Evolutionary conservation across 768 basidiomycete species (phyloP).

Genomic region (Serendipita vermifera): DNA sequence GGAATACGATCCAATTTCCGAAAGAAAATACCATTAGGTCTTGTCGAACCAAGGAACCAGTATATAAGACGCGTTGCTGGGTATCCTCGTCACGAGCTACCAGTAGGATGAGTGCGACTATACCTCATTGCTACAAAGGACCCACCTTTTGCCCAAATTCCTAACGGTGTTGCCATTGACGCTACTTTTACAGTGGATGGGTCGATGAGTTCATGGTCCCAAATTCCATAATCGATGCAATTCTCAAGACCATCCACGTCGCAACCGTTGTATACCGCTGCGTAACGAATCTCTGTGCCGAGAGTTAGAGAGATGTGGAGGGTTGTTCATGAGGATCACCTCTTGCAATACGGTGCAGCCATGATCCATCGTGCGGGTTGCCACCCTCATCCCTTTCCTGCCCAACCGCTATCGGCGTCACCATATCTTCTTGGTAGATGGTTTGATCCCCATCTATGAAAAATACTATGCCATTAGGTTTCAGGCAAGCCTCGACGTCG

Average conservation of each 20-base stretch:
- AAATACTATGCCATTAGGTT: slow-evolving; percentile 56
- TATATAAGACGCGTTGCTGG: neutral
- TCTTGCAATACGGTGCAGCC: neutral
- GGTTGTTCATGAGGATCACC: neutral
- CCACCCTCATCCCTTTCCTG: neutral
- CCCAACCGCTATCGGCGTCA: neutral
- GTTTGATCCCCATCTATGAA: slow-evolving; percentile 46
- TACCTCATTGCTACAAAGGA: neutral
- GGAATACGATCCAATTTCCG: no score
- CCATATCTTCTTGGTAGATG: slow-evolving; percentile 1
- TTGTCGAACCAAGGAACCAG: neutral
- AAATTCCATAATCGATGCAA: neutral
- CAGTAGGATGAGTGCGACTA: no score
- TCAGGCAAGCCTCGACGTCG: slow-evolving; percentile 52
- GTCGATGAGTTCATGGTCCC: neutral
- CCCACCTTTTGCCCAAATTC: neutral
- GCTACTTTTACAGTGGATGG: neutral
- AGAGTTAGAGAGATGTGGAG: neutral
- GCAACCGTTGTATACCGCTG: neutral
- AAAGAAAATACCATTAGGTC: slow-evolving; percentile 1
- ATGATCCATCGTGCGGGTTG: neutral
- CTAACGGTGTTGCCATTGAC: neutral
- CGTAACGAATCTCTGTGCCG: neutral
- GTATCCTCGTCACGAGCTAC: neutral
- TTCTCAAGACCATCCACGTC: neutral